Conservation (phyloP, 2,329 filamentous ascomycete genomes). For the Zymoseptoria crescenta region DNA sequence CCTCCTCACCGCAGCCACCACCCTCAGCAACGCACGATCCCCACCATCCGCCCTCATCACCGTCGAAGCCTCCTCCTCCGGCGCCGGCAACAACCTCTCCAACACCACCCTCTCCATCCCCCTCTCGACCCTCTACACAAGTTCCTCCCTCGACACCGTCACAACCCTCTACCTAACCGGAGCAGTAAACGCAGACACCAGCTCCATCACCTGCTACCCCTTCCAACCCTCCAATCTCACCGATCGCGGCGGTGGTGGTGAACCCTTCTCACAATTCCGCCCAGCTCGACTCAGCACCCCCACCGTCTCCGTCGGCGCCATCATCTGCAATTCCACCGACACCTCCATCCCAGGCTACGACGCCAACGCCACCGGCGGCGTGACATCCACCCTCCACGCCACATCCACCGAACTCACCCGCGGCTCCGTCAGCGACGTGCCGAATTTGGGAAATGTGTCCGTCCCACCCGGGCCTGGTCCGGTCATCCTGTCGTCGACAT, state of each 20-base stretch:
- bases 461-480: background rate
- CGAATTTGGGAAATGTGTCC: background rate
- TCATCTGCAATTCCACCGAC: conserved; percentile 14
- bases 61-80: conserved; percentile 19
- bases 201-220: conserved; percentile 21
- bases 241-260: conserved; percentile 9
- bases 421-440: background rate
- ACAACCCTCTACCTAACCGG: conserved; percentile 21
- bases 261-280: conserved; percentile 16
- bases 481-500: background rate
- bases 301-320: conserved; percentile 19
- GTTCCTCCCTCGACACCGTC: conserved; percentile 18
- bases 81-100: conserved; percentile 19
- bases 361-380: background rate
- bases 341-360: background rate
- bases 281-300: conserved; percentile 21
- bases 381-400: conserved; percentile 6
- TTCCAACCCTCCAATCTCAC: conserved; percentile 15
- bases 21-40: conserved; percentile 9
- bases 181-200: conserved; percentile 8
- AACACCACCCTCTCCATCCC: conserved; percentile 23
- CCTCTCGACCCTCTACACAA: conserved; percentile 17
- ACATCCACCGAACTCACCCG: background rate
- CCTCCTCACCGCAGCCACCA: background rate
- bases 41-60: conserved; percentile 18